phyloP scores from a whole-genome alignment of 805 yeast species.

The Jamesozyma rosinii region DNA sequence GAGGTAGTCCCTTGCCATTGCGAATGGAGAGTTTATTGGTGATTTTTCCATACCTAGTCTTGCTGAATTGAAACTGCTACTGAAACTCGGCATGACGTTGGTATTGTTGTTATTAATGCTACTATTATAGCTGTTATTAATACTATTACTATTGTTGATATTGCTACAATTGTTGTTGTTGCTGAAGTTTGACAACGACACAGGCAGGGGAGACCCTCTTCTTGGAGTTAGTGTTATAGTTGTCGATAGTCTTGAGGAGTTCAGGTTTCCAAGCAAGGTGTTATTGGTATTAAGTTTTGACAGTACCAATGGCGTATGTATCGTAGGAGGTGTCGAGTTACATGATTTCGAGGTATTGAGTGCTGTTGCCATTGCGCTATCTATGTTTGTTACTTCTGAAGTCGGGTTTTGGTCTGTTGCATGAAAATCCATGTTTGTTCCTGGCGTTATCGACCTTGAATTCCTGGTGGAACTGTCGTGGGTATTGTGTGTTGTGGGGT shows the following conservation, averaged over 20 bases:
- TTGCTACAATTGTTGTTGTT: conserved; percentile 7
- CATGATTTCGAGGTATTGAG: neutral
- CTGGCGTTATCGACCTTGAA: conserved; percentile 22
- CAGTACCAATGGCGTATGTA: conserved; percentile 1
- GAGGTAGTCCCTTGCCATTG: conserved; percentile 39
- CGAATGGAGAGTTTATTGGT: conserved; percentile 52
- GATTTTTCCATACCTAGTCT: conserved; percentile 24
- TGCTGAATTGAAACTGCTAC: neutral
- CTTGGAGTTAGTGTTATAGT: conserved; percentile 40
- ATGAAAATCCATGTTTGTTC: conserved; percentile 10
- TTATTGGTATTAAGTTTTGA: neutral
- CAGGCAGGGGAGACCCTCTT: conserved; percentile 44
- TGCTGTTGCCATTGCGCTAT: neutral
- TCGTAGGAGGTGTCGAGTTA: neutral
- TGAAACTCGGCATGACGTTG: conserved; percentile 14
- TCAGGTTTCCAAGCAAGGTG: neutral
- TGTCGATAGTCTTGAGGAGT: conserved; percentile 20
- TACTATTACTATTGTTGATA: neutral
- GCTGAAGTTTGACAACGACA: neutral
- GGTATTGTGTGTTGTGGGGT: neutral
- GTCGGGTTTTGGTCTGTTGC: neutral
- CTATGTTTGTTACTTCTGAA: neutral
- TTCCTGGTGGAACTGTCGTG: neutral
- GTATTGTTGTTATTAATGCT: conserved; percentile 1
- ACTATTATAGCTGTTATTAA: conserved; percentile 15